These are phyloP conservation scores for Leccinum ponderosum DNA, from an alignment of 1,284 basidiomycete genomes.

Conservation along the genomic window DNA sequence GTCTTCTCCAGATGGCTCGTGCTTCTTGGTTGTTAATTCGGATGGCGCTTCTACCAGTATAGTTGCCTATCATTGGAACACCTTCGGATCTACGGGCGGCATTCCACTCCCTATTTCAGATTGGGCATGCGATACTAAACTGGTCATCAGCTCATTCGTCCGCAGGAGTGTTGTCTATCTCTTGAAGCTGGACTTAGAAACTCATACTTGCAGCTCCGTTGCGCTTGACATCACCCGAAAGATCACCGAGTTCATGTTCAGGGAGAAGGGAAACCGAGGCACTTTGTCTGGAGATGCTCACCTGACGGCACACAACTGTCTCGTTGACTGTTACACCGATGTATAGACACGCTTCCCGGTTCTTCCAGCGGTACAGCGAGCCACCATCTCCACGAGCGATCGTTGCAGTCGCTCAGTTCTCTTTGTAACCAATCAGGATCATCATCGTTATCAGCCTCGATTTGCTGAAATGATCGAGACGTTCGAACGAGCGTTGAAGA, in stretches of 20 bases:
- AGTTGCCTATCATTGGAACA: conserved; percentile 53
- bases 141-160: conserved; percentile 46
- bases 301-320: conserved; percentile 43
- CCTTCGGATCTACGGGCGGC: conserved; percentile 52
- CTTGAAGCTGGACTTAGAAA: conserved; percentile 37
- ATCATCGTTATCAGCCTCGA: conserved; percentile 38
- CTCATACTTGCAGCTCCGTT: conserved; percentile 39
- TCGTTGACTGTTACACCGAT: conserved; percentile 57
- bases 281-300: conserved; percentile 17
- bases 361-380: conserved; percentile 50
- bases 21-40: conserved; percentile 40
- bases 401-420: conserved; percentile 35
- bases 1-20: conserved; percentile 56
- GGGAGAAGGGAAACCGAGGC: conserved; percentile 32
- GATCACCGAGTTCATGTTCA: conserved; percentile 55
- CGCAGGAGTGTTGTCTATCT: conserved; percentile 44
- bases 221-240: conserved; percentile 53
- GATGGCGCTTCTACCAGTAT: conserved; percentile 25
- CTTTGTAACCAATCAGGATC: conserved; percentile 44
- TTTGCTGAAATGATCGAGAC: conserved; percentile 46
- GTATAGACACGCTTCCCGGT: conserved; percentile 66
- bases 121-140: conserved; percentile 24
- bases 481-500: conserved; percentile 49
- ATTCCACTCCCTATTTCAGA: conserved; percentile 37
- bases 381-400: conserved; percentile 39